Conservation (phyloP, 768 basidiomycete species). For the Postia placenta region DNA sequence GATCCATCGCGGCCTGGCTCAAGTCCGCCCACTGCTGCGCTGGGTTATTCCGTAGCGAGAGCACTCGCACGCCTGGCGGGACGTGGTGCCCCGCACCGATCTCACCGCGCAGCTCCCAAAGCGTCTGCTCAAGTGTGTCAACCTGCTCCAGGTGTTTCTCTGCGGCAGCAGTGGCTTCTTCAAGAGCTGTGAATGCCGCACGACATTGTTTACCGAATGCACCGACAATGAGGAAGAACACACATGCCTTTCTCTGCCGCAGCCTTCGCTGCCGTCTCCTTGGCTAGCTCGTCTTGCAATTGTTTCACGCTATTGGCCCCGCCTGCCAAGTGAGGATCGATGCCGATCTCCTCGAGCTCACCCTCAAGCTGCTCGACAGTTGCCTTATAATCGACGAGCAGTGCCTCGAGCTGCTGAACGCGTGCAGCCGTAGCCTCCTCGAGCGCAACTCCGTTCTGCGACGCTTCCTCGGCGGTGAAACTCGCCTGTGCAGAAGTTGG, state of each 20-base stretch:
- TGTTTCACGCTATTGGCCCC: slow-evolving; percentile 27
- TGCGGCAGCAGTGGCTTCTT: slow-evolving; percentile 29
- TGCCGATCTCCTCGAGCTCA: slow-evolving; percentile 42
- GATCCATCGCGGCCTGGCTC: slow-evolving; percentile 67
- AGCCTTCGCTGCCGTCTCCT: slow-evolving; percentile 24
- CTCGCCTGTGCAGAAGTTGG: slow-evolving; percentile 41
- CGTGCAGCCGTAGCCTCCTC: slow-evolving; percentile 37
- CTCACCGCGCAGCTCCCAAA: slow-evolving; percentile 74
- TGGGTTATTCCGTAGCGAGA: slow-evolving; percentile 74
- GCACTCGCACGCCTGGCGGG: slow-evolving; percentile 62
- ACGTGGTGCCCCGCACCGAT: slow-evolving; percentile 72
- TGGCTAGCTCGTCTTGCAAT: slow-evolving; percentile 33
- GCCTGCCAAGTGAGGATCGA: slow-evolving; percentile 22
- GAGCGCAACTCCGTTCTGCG: slow-evolving; percentile 20
- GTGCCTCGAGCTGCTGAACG: slow-evolving; percentile 47
- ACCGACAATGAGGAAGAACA: too few species aligned
- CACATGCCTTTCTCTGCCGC: slow-evolving; percentile 31
- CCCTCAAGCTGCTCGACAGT: slow-evolving; percentile 38
- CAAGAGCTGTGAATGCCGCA: slow-evolving; percentile 38
- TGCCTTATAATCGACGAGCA: slow-evolving; percentile 50
- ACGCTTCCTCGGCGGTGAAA: slow-evolving; percentile 53
- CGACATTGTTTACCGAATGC: too few species aligned
- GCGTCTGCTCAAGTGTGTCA: slow-evolving; percentile 68
- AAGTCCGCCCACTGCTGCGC: slow-evolving; percentile 78
- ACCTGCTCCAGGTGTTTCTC: slow-evolving; percentile 44